Evolutionary conservation across 345 rosid genomes (phyloP).

Genomic region (Toxicodendron radicans): DNA sequence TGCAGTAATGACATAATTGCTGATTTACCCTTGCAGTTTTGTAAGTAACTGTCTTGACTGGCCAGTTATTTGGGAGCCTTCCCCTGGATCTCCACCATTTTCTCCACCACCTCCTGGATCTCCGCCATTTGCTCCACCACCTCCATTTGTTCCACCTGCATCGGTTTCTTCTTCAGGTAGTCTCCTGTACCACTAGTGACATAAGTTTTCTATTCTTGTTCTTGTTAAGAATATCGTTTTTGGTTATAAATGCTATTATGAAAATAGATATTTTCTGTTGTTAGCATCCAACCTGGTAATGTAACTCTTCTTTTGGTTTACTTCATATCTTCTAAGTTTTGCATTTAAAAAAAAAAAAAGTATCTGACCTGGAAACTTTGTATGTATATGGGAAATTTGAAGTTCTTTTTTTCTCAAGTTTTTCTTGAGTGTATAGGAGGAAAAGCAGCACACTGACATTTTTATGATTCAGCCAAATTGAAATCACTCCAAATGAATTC

Average conservation of each 20-base stretch:
- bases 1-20: slow-evolving; percentile 9
- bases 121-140: slow-evolving; percentile 99
- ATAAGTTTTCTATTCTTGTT: background rate
- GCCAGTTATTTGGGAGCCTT: slow-evolving; percentile 80
- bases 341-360: no score
- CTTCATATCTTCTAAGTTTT: no score
- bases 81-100: slow-evolving; percentile 99
- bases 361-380: no score
- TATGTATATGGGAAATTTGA: no score
- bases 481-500: no score
- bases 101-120: slow-evolving; percentile 99
- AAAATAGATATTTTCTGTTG: background rate
- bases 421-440: no score
- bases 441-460: no score
- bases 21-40: slow-evolving; percentile 59
- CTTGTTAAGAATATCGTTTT: background rate
- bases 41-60: slow-evolving; percentile 91
- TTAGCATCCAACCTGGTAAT: background rate
- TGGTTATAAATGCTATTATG: background rate
- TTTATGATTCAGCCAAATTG: no score
- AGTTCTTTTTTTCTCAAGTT: no score
- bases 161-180: slow-evolving; percentile 70
- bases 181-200: background rate
- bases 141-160: slow-evolving; percentile 82
- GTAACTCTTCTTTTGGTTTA: background rate